phyloP scores from a whole-genome alignment of 148 eudicot genomes.

The Beta vulgaris region DNA sequence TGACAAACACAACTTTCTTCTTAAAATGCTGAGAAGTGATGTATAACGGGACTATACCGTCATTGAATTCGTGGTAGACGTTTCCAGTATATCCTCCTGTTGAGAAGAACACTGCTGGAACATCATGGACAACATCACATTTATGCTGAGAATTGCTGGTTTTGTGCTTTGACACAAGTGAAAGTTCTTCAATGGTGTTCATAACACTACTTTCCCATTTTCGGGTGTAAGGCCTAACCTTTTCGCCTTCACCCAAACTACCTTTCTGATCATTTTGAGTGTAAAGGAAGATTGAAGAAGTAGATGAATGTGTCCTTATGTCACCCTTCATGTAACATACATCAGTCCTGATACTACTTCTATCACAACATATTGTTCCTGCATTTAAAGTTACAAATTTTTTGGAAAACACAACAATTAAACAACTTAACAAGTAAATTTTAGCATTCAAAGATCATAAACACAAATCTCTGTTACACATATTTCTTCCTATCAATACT shows the following conservation, averaged over 20 bases:
- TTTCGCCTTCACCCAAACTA: conserved; percentile 45
- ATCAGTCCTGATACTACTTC: conserved; percentile 69
- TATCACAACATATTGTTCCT: conserved; percentile 90
- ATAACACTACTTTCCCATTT: conserved; percentile 79
- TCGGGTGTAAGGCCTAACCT: conserved; percentile 76
- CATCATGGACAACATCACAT: conserved; percentile 76
- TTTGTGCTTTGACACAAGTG: conserved; percentile 47
- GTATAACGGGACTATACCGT: conserved; percentile 78
- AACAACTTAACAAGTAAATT: background rate
- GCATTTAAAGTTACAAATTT: conserved; percentile 22
- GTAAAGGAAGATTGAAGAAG: conserved; percentile 66
- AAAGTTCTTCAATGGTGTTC: conserved; percentile 60
- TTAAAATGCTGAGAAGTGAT: conserved; percentile 82
- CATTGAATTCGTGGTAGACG: conserved; percentile 87
- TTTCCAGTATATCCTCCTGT: conserved; percentile 93
- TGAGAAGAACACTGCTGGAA: conserved; percentile 91
- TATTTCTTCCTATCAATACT: too few relatives aligned
- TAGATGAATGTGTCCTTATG: conserved; percentile 59
- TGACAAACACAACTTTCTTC: conserved; percentile 79
- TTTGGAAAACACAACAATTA: conserved; percentile 1
- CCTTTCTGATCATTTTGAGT: conserved; percentile 32
- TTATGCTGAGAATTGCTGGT: conserved; percentile 17
- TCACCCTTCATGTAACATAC: conserved; percentile 89
- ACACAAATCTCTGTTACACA: background rate
- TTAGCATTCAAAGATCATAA: background rate